These are phyloP conservation scores for Platanthera guangdongensis DNA, from an alignment of 106 monocot species.

Conservation along the genomic window DNA sequence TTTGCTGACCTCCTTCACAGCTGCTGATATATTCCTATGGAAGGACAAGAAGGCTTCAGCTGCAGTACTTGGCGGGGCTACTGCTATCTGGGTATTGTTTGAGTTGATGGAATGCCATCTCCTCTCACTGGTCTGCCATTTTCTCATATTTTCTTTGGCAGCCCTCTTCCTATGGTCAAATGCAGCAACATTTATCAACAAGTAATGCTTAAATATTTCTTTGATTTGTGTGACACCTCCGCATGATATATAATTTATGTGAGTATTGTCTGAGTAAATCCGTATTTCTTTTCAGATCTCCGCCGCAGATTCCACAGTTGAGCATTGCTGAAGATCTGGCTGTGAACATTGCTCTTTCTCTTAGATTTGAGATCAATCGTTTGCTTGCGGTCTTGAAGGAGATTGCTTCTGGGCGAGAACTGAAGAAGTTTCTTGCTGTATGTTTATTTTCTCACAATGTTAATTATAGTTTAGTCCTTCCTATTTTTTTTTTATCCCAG, in stretches of 20 bases:
- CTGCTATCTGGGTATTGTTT: constrained; percentile 66
- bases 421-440: constrained; percentile 50
- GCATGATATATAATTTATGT: neutral
- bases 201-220: constrained; percentile 14
- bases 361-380: constrained; percentile 34
- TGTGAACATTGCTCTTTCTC: constrained; percentile 24
- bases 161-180: constrained; percentile 58
- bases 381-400: constrained; percentile 19
- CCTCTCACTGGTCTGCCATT: constrained; percentile 44
- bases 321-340: constrained; percentile 32
- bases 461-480: neutral
- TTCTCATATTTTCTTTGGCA: constrained; percentile 29
- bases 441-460: neutral
- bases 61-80: constrained; percentile 35
- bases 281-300: constrained; percentile 17
- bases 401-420: constrained; percentile 38
- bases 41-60: constrained; percentile 64
- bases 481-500: neutral
- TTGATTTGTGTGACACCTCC: neutral
- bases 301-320: constrained; percentile 41
- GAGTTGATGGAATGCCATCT: constrained; percentile 63
- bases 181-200: constrained; percentile 50
- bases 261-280: neutral
- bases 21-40: constrained; percentile 65
- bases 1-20: constrained; percentile 22